Base-by-base conservation (phyloP, 345 rosid species). In the Anacardium occidentale region DNA sequence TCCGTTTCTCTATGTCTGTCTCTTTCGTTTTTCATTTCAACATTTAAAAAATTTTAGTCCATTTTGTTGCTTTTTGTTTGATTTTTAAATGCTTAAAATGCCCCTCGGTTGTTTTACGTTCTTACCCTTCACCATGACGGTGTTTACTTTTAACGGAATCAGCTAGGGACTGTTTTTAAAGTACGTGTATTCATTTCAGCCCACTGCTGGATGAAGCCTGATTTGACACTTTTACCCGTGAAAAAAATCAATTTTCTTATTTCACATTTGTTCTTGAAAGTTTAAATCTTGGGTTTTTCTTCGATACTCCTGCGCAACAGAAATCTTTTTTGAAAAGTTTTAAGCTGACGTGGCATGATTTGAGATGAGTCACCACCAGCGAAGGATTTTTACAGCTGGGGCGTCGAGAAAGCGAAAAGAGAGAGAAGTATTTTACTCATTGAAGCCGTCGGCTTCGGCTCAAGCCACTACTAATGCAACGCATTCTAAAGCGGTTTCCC, bases 351-450 rank as follows among this genome's bases (percentile, higher is more conserved):
- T 64, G 79, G 79, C 75, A 55, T 64, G 51, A 53, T 17, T 26
- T 55, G 15, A 74, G 77, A 78, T 86, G 92, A 90, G 85, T 68
- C 75, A 80, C 60, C 79, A 77, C 44, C 68, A 74, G 62, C 88
- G 77, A 47, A 73, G 77, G 54, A 64, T 76, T 42, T 68, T 77
- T 55, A 56, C 83, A 71, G 79, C 76, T 6, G 85, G 85, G 58
- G 70, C 76, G 40, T 80, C 86, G 3, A 81, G 82, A 71, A 88
- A 90, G 84, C 92, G 91, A 3, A 86, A 88, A 65, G 85, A 81
- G 66, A 61, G 88, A 71, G 83, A 83, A 54, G 24, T 82, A 18
- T 73, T 40, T 45, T 54, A 62, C 75, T 42, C 78, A 1, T 32
- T 18, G 20, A 74, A 75, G 64, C 71, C 51, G 48, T 21, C 77